A percentile compares a stretch with the other conserved stretches of the same genome.
These are phyloP conservation scores for Coniochaeta sp. DNA, from an alignment of 2,329 filamentous ascomycete genomes.

Conservation along the genomic window DNA sequence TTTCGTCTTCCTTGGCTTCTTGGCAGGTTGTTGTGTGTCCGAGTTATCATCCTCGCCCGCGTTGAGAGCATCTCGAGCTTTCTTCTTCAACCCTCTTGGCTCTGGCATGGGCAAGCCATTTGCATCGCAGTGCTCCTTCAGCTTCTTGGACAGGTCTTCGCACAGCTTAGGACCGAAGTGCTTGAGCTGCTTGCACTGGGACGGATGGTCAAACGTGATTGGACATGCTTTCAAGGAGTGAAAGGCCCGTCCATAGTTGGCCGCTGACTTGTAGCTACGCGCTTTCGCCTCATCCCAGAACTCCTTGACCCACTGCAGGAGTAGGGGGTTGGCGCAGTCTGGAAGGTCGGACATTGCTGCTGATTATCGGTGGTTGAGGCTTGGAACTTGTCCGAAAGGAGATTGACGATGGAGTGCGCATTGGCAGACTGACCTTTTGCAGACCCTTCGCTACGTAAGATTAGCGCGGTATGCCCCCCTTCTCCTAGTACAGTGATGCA, in stretches of 20 bases:
- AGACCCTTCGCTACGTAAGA: background rate
- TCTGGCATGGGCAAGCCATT: slow-evolving; percentile 63
- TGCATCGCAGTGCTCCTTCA: slow-evolving; percentile 53
- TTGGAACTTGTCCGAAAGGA: background rate
- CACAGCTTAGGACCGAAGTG: slow-evolving; percentile 68
- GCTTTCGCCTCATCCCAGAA: slow-evolving; percentile 65
- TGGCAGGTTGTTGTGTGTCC: slow-evolving; percentile 32
- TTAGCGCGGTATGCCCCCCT: no score
- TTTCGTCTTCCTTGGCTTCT: slow-evolving; percentile 53
- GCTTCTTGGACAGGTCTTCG: slow-evolving; percentile 55
- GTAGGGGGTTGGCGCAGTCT: slow-evolving; percentile 60
- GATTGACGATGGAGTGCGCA: background rate
- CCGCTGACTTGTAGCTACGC: slow-evolving; percentile 61
- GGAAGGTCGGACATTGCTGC: background rate
- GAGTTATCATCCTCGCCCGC: slow-evolving; percentile 27
- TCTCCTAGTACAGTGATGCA: no score
- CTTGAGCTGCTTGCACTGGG: slow-evolving; percentile 63
- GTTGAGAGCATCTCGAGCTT: slow-evolving; percentile 18
- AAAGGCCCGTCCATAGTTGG: slow-evolving; percentile 69
- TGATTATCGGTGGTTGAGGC: background rate
- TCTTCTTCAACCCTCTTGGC: slow-evolving; percentile 38
- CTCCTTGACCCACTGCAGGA: slow-evolving; percentile 68
- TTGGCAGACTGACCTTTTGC: background rate
- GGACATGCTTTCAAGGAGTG: slow-evolving; percentile 71
- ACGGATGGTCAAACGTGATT: slow-evolving; percentile 61